Conservation (phyloP, 163 green algal genomes). For the Scenedesmus sp. region DNA sequence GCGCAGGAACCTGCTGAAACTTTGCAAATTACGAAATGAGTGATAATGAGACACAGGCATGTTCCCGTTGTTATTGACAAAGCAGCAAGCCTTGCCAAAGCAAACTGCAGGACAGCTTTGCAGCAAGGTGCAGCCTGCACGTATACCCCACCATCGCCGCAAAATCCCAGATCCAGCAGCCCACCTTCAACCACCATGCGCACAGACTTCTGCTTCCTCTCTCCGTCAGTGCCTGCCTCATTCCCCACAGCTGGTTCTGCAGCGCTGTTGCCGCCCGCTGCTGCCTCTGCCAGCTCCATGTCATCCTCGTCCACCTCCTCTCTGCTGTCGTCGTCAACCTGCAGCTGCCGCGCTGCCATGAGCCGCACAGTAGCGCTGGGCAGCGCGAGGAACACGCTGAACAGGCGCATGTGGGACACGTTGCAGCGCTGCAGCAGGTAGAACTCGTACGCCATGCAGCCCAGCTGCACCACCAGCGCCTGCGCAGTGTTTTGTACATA, state of each 20-base stretch:
- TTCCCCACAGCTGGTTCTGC: background rate
- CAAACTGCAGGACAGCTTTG: too few species aligned
- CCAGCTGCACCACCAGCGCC: conserved; percentile 23
- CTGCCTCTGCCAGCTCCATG: conserved; percentile 10
- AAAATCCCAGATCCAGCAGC: background rate
- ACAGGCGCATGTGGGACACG: conserved; percentile 22
- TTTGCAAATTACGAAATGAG: too few species aligned
- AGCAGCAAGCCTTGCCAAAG: too few species aligned
- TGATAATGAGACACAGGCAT: too few species aligned
- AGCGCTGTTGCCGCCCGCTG: background rate
- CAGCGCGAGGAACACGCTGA: conserved; percentile 45
- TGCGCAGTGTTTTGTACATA: background rate
- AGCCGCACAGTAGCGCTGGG: conserved; percentile 21
- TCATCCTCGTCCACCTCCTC: conserved; percentile 35
- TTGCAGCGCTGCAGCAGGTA: conserved; percentile 9
- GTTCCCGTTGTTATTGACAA: too few species aligned
- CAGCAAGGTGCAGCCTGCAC: too few species aligned
- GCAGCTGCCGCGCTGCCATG: background rate
- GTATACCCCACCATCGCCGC: too few species aligned
- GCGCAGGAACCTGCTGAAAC: too few species aligned
- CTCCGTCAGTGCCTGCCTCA: background rate
- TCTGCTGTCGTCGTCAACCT: conserved; percentile 34
- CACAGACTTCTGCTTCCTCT: conserved; percentile 38
- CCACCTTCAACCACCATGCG: background rate
- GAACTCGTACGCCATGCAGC: conserved; percentile 47